Evolutionary conservation across 495 filamentous ascomycete species (phyloP).

Genomic region (Staphylotrichum longicolle): DNA sequence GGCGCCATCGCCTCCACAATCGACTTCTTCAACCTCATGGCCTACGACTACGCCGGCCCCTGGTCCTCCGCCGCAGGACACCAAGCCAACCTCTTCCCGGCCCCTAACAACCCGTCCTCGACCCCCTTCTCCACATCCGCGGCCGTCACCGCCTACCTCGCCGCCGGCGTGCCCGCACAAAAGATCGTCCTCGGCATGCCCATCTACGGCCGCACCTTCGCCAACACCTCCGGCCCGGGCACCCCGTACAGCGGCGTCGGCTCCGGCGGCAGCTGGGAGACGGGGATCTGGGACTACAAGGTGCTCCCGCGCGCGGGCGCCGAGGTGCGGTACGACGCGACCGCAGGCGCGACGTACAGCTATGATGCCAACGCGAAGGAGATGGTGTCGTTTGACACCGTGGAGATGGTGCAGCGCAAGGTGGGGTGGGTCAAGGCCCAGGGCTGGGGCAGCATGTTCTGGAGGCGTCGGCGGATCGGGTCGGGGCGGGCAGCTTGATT

Average conservation of each 20-base stretch:
- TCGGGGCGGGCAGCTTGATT: slow-evolving; percentile 61
- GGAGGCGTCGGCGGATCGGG: slow-evolving; percentile 76
- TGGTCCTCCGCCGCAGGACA: slow-evolving; percentile 69
- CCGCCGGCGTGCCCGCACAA: slow-evolving; percentile 54
- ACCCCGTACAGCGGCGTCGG: slow-evolving; percentile 62
- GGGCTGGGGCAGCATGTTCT: slow-evolving; percentile 85
- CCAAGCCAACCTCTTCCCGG: slow-evolving; percentile 71
- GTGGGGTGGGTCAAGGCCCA: slow-evolving; percentile 59
- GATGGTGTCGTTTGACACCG: slow-evolving; percentile 74
- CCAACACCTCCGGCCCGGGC: slow-evolving; percentile 67
- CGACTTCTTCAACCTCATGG: slow-evolving; percentile 88
- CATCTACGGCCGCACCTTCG: slow-evolving; percentile 80
- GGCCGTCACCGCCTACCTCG: slow-evolving; percentile 68
- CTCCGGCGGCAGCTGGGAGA: slow-evolving; percentile 62
- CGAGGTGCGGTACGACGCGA: slow-evolving; percentile 45
- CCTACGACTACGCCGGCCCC: slow-evolving; percentile 67
- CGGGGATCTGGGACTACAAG: slow-evolving; percentile 83
- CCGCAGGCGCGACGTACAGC: slow-evolving; percentile 61
- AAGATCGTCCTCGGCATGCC: slow-evolving; percentile 87
- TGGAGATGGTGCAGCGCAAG: slow-evolving; percentile 60
- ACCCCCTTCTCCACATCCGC: slow-evolving; percentile 69
- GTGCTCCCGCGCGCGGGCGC: slow-evolving; percentile 53
- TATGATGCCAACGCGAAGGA: slow-evolving; percentile 58
- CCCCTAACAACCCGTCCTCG: slow-evolving; percentile 39
- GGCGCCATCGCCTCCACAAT: slow-evolving; percentile 62